Evolutionary conservation across 139 green algal genomes (phyloP), one percentile per base, ranked within the genome.

Genomic region (Pleodorina starrii): DNA sequence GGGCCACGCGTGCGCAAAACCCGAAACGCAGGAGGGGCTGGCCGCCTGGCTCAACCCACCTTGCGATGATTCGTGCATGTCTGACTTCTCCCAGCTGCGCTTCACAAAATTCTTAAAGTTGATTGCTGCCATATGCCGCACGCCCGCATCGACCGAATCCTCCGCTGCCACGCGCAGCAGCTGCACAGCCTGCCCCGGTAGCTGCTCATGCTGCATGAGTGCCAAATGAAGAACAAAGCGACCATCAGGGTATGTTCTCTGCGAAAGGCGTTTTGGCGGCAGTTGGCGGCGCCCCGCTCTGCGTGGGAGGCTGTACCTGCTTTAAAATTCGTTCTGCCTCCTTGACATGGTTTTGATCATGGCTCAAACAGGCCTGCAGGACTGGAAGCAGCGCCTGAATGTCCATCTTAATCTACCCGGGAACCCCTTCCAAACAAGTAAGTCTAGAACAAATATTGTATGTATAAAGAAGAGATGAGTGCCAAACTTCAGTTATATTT

Each of bases 61-160:
- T 50, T 69, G 76, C 17, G 48, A 69, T 12, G 77, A 32, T 68
- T 87, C 81, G 40, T 87, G 81, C 27, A 54, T 51, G 1, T 87
- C 60, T 10, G 81, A 77, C 29, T 78, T 71, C 42, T 95, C 94
- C 98, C 98, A 99, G 82, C 91, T 93, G 16, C 92, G 88, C 59
- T 95, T 96, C n/a, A 98, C 93, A 14, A 96, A 59, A 91, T 99
- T 98, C 75, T 99, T 99, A 90, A 99, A 97, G 9, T 94, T 90
- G 90, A 99, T 99, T 43, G 95, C 94, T 7, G 97, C 98, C 44
- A 97, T 92, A 89, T 99, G 98, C 16, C 97, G 93, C 5, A 99
- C 92, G 2, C 91, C 89, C 21, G 92, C 50, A 44, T 98, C 96
- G 35, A 98, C 44, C 0, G 86, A 82, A 19, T 93, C 90, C 86